Evolutionary conservation across 73 alveolate species (phyloP), one percentile per base, ranked within the genome.

Genomic region (Stentor roeselii): DNA sequence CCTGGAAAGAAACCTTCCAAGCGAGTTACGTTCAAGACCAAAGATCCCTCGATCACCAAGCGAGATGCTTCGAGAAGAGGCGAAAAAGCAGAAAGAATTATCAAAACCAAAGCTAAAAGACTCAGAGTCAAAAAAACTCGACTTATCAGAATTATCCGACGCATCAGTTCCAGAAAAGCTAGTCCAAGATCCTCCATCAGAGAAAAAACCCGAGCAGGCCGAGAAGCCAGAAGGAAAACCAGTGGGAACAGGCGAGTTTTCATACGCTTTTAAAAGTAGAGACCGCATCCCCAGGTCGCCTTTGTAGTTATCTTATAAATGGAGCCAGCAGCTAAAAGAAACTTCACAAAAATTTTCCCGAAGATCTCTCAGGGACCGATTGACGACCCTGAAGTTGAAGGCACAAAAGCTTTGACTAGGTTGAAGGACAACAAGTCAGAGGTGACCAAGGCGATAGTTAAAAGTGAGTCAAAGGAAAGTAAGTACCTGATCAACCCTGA

Each of bases 31-130:
- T 60, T 84, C 95, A 21, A 60, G 96, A 76, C 95, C 96, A 15
- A 92, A 90, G 85, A 80, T 94, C 15, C 93, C 95, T 3, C 87
- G 98, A 78, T 89, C 98, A 0, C 98, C 98, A 14, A 32, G 37
- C 39, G 3, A 15, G 32, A 84, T 83, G 76, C 84, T 75, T 39
- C 37, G 92, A 60, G 88, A 92, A 86, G 80, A 86, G 35, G 80
- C 40, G 59, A 59, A 83, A 39, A 77, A 58, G 60, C 34, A 76
- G 50, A n/a, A n/a, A n/a, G n/a, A n/a, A n/a, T 35, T 61, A 6
- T 59, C 36, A 41, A 59, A 76, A 36, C 35, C 86, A 15, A 31
- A 83, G 30, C 74, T 83, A 59, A 89, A 84, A 50, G 40, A 74
- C 2, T 1, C 34, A 15, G 75, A 82, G 3, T 59, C 78, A 21